Base-by-base conservation (phyloP, 176 grass and related monocot genomes). In the Pontederia paniculata region DNA sequence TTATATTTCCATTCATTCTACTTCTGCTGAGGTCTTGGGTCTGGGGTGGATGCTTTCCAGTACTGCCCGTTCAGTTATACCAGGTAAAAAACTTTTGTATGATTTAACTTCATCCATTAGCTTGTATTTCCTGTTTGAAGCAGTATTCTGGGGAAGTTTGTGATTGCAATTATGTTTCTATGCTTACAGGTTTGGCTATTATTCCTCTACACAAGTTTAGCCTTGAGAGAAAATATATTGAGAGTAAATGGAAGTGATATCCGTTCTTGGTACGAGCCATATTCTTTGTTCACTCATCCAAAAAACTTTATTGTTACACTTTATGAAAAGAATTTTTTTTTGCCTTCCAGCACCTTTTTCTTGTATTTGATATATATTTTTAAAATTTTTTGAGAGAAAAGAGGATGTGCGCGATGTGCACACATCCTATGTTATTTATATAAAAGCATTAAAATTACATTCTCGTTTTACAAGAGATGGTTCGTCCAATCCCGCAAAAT, bases 61-160 rank as follows among this genome's bases (percentile, higher is more conserved):
- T 74, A 52, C 79, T 91, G 74, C 86, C 93, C 63, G 93, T 91
- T 62, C 93, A 97, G 75, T 66, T 97, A 62, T 98, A 98, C 52
- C 93, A 98, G 86, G 93, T 98, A 79, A 14, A 41, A 20, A 53
- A 53, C 17, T 44, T 13, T 52, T 1, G 25, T 31, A 31, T 31
- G 25, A 31, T 31, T 31, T 2, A 31, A 31, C 1, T 43, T 15
- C 11, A 47, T 46, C 42, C 42, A 46, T 17, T 46, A 46, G n/a
- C n/a, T 14, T 58, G 6, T 37, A 42, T n/a, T 58, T 42, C 6
- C 6, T 11, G 23, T 13, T 31, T 31, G 5, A 31, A 31, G 25
- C 25, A 31, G 25, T 31, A 1, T 31, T 31, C 25, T 31, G 25
- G 25, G 25, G 25, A 31, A 5, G 1, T 31, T 31, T 5, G 1